A percentile compares a stretch with the other conserved stretches of the same genome.
Evolutionary conservation across 2,329 filamentous ascomycete species (phyloP).

Genomic region (Ophiostoma piceae): DNA sequence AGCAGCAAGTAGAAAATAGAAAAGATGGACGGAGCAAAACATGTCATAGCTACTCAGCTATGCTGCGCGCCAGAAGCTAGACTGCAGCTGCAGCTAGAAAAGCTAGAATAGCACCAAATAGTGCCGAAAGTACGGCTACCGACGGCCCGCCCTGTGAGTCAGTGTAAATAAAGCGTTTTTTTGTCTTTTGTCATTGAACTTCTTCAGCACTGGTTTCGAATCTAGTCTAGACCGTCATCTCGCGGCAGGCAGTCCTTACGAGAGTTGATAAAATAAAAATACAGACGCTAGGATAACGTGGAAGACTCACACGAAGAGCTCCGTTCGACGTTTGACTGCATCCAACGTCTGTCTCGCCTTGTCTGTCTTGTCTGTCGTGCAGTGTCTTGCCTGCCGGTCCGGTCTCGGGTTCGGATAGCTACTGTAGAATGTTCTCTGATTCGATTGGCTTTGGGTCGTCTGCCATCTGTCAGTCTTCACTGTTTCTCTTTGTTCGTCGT

Average conservation of each 20-base stretch:
- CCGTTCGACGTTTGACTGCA: neutral
- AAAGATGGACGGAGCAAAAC: neutral
- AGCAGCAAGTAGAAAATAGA: neutral
- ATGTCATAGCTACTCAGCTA: neutral
- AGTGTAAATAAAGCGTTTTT: neutral
- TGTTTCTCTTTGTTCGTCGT: neutral
- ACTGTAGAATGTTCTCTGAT: neutral
- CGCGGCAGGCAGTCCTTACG: neutral
- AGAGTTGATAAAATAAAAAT: neutral
- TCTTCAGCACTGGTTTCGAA: neutral
- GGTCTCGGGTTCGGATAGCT: neutral
- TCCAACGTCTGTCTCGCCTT: neutral
- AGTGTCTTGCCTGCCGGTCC: neutral
- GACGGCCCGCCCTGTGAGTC: neutral
- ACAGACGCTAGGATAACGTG: neutral
- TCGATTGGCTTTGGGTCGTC: neutral
- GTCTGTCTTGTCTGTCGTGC: neutral
- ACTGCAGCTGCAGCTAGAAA: neutral
- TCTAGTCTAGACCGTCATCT: neutral
- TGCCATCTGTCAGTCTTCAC: neutral
- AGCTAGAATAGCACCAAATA: neutral
- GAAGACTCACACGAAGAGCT: neutral
- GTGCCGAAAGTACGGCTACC: neutral
- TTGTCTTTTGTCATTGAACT: neutral
- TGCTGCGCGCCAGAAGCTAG: no score